These are phyloP conservation scores for Botryotinia globosa DNA, from an alignment of 2,329 filamentous ascomycete species.

Conservation along the genomic window DNA sequence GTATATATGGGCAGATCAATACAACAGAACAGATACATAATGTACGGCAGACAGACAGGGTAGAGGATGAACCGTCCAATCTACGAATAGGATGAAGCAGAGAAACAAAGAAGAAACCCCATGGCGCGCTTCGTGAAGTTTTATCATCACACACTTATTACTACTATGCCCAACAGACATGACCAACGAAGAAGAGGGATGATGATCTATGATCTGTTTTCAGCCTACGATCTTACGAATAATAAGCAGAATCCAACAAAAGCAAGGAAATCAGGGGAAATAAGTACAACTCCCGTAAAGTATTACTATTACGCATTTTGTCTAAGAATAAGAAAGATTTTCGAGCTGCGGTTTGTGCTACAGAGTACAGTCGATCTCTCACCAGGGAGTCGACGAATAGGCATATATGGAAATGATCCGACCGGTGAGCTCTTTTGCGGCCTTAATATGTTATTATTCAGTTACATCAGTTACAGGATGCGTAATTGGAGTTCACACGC, in stretches of 20 bases:
- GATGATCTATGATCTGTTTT: background rate
- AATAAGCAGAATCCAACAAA: background rate
- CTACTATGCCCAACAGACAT: background rate
- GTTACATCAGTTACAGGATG: background rate
- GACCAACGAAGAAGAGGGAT: background rate
- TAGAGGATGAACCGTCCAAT: background rate
- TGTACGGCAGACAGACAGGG: background rate
- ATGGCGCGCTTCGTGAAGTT: background rate
- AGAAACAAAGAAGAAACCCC: background rate
- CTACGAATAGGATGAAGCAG: background rate
- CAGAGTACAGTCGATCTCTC: background rate
- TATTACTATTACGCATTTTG: background rate
- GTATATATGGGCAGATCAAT: background rate
- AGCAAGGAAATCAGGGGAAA: background rate
- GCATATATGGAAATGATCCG: background rate
- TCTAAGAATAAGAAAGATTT: background rate
- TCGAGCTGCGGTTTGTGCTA: background rate
- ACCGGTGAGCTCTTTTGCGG: conserved; percentile 4
- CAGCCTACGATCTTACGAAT: background rate
- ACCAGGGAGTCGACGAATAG: background rate
- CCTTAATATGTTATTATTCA: background rate
- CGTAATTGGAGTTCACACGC: background rate
- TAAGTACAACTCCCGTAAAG: background rate
- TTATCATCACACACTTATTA: background rate
- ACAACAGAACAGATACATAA: background rate